Conservation (phyloP, 805 yeast species). For the Zygosaccharomyces pseudorouxii region DNA sequence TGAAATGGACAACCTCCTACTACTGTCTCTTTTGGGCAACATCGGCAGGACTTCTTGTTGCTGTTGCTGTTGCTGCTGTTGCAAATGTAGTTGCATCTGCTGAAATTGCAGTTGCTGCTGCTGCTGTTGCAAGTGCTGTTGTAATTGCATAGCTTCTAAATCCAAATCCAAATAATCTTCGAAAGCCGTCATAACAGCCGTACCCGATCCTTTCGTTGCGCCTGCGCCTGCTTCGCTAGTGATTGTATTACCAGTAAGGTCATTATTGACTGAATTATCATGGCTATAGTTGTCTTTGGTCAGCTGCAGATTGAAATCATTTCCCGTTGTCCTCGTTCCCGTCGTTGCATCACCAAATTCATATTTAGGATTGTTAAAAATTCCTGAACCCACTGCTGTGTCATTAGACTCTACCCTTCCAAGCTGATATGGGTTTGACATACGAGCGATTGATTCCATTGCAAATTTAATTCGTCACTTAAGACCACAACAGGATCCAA, state of each 20-base stretch:
- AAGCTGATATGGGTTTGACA: conserved; percentile 16
- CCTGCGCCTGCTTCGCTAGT: conserved; percentile 14
- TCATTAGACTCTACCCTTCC: conserved; percentile 20
- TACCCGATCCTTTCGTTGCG: conserved; percentile 1
- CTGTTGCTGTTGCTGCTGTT: neutral
- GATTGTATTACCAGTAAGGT: conserved; percentile 33
- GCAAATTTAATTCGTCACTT: neutral
- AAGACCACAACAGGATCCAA: no score
- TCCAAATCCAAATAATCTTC: conserved; percentile 13
- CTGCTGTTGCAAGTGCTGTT: neutral
- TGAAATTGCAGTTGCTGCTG: neutral
- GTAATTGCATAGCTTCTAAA: conserved; percentile 8
- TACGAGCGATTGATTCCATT: conserved; percentile 6
- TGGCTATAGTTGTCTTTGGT: conserved; percentile 10
- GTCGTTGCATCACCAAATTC: conserved; percentile 6
- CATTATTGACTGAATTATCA: conserved; percentile 19
- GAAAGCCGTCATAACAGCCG: conserved; percentile 6
- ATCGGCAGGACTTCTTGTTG: neutral
- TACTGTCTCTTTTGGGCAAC: neutral
- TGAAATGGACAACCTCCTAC: conserved; percentile 30
- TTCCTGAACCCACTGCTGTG: conserved; percentile 16
- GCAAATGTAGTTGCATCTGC: neutral
- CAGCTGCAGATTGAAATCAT: conserved; percentile 19
- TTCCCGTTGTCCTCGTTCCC: conserved; percentile 1
- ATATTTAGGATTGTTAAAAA: conserved; percentile 5